These are phyloP conservation scores for Micractinium sp. DNA, from an alignment of 139 green algal genomes.

Conservation along the genomic window DNA sequence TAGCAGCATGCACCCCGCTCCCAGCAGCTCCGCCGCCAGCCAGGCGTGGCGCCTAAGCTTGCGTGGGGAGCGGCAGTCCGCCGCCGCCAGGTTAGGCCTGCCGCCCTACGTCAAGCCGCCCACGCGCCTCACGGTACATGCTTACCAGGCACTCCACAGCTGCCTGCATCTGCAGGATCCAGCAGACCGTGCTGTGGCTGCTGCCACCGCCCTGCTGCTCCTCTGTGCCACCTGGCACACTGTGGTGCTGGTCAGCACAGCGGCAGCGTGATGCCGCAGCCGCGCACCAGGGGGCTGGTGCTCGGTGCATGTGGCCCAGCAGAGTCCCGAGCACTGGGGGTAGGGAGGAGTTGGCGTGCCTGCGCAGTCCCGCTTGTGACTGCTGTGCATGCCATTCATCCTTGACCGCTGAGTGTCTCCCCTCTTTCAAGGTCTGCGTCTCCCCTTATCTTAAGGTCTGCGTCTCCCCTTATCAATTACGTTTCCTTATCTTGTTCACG, in stretches of 20 bases:
- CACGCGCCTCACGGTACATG: not conserved
- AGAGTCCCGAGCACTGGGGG: not conserved
- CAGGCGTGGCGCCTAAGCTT: too few relatives aligned
- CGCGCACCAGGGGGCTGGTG: not conserved
- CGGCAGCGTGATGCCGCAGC: not conserved
- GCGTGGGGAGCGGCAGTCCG: not conserved
- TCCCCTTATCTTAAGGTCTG: too few relatives aligned
- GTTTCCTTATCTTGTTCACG: too few relatives aligned
- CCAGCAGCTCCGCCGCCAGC: too few relatives aligned
- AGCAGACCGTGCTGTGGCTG: not conserved
- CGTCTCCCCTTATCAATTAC: too few relatives aligned
- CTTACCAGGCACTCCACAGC: not conserved
- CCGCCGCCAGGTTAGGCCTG: not conserved
- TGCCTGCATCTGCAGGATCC: not conserved
- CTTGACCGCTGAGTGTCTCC: too few relatives aligned
- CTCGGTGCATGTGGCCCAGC: too few relatives aligned
- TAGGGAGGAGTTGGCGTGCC: not conserved
- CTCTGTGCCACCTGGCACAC: conserved; percentile 3
- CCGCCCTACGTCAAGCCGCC: not conserved
- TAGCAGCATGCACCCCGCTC: not conserved
- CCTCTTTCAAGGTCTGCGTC: too few relatives aligned
- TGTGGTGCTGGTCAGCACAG: not conserved
- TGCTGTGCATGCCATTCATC: not conserved
- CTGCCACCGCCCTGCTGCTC: not conserved
- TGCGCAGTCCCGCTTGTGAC: not conserved